Conservation (phyloP, 2,329 filamentous ascomycete genomes). For the Cordyceps pruinosa region DNA sequence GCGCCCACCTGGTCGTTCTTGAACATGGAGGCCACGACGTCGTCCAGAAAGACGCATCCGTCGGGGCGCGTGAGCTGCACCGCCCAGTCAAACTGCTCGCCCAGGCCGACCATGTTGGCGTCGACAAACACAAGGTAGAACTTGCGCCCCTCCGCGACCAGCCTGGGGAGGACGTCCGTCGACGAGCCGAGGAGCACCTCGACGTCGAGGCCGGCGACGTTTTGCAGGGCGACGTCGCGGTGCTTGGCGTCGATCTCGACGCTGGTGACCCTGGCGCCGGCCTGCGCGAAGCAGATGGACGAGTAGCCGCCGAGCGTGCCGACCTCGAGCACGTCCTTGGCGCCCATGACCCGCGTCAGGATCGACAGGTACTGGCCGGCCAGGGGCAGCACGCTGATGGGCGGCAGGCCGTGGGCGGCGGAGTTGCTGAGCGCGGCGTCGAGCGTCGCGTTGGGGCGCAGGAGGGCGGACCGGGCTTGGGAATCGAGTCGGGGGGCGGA, state of each 20-base stretch:
- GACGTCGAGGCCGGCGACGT: constrained; percentile 34
- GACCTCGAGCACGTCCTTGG: constrained; percentile 42
- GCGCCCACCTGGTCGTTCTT: constrained; percentile 31
- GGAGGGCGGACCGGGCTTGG: background rate
- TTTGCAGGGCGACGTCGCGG: constrained; percentile 37
- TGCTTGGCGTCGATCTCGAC: constrained; percentile 41
- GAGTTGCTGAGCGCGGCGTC: constrained; percentile 25
- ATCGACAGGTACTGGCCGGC: constrained; percentile 34
- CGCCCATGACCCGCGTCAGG: constrained; percentile 28
- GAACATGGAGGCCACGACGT: constrained; percentile 33
- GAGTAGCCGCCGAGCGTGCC: constrained; percentile 50
- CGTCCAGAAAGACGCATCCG: constrained; percentile 40
- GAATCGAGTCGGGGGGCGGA: constrained; percentile 18
- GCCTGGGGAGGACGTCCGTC: constrained; percentile 27
- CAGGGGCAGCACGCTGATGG: constrained; percentile 29
- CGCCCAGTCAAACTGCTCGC: constrained; percentile 38
- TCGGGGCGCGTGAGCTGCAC: constrained; percentile 31
- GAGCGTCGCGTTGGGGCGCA: constrained; percentile 11
- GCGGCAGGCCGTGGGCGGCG: constrained; percentile 26
- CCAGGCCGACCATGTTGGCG: constrained; percentile 42
- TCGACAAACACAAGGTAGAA: constrained; percentile 47
- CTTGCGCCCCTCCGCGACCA: constrained; percentile 32
- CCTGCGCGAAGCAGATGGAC: constrained; percentile 43
- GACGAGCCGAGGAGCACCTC: constrained; percentile 37
- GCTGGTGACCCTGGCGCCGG: constrained; percentile 35